Conservation (phyloP, 306 rosid genomes). For the Cyclanthera cordifolia region DNA sequence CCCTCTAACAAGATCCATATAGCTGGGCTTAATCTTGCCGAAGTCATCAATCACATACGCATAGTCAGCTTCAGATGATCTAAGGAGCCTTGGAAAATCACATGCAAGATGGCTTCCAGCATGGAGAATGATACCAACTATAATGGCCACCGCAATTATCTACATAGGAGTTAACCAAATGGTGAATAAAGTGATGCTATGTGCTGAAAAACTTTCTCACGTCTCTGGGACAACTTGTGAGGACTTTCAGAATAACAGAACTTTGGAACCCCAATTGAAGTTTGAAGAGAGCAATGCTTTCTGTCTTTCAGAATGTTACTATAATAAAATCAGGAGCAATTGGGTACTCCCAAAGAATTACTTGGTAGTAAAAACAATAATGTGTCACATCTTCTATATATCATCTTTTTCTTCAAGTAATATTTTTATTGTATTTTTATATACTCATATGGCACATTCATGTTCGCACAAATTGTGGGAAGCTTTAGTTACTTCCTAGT, state of each 20-base stretch:
- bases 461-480: too few relatives aligned
- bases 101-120: conserved; percentile 91
- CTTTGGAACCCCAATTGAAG: neutral
- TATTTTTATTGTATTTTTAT: too few relatives aligned
- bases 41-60: conserved; percentile 37
- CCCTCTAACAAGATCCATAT: conserved; percentile 45
- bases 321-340: neutral
- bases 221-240: neutral
- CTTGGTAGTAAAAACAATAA: too few relatives aligned
- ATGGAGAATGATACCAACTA: conserved; percentile 74
- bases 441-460: too few relatives aligned
- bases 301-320: neutral
- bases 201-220: neutral
- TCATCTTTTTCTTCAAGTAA: too few relatives aligned
- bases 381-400: too few relatives aligned
- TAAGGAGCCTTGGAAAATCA: conserved; percentile 70
- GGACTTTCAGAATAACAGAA: neutral
- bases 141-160: conserved; percentile 79
- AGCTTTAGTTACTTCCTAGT: too few relatives aligned
- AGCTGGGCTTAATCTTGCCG: conserved; percentile 55
- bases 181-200: conserved; percentile 11
- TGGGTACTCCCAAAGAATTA: too few relatives aligned
- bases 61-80: conserved; percentile 28
- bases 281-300: neutral
- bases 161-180: conserved; percentile 13